Percentiles rank a stretch among this genome's conserved stretches.
Conservation (phyloP, 73 alveolate species). For the Paraurostyla sp. region DNA sequence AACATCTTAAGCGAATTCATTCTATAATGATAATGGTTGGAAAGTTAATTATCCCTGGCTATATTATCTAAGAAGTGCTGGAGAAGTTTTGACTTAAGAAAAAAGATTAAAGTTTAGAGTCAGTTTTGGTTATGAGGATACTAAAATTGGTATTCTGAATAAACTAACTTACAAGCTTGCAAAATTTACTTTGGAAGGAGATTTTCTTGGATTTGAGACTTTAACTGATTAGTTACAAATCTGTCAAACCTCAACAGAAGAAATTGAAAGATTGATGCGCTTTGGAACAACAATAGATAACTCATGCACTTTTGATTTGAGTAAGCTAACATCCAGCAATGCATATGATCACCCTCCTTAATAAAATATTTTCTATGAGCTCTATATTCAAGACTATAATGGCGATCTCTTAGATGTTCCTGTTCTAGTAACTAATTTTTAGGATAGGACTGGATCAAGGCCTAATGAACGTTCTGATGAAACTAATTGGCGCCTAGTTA, state of each 20-base stretch:
- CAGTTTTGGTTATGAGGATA: constrained; percentile 41
- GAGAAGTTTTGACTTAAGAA: constrained; percentile 37
- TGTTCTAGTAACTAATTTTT: constrained; percentile 72
- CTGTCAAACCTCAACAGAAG: constrained; percentile 65
- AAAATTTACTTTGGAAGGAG: constrained; percentile 63
- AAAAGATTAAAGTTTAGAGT: constrained; percentile 63
- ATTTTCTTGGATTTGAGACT: constrained; percentile 70
- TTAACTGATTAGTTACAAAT: constrained; percentile 61
- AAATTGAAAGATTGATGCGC: constrained; percentile 50
- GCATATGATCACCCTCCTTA: constrained; percentile 54
- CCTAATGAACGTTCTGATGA: constrained; percentile 67
- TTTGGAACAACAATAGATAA: constrained; percentile 82
- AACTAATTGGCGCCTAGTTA: constrained; percentile 54
- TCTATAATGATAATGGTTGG: constrained; percentile 69
- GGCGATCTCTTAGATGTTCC: constrained; percentile 87
- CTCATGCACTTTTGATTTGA: constrained; percentile 78
- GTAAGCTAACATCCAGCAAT: constrained; percentile 40
- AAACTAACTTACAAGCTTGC: constrained; percentile 62
- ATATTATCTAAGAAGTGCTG: constrained; percentile 64
- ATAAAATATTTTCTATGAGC: constrained; percentile 82
- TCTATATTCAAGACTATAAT: constrained; percentile 74
- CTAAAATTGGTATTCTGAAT: constrained; percentile 28
- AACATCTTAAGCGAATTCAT: constrained; percentile 15
- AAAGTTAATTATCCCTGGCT: constrained; percentile 69
- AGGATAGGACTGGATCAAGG: constrained; percentile 60